Percentiles rank a stretch among this genome's conserved stretches.
Conservation (phyloP, 2,329 filamentous ascomycete species). For the Dothiorella sarmentorum region DNA sequence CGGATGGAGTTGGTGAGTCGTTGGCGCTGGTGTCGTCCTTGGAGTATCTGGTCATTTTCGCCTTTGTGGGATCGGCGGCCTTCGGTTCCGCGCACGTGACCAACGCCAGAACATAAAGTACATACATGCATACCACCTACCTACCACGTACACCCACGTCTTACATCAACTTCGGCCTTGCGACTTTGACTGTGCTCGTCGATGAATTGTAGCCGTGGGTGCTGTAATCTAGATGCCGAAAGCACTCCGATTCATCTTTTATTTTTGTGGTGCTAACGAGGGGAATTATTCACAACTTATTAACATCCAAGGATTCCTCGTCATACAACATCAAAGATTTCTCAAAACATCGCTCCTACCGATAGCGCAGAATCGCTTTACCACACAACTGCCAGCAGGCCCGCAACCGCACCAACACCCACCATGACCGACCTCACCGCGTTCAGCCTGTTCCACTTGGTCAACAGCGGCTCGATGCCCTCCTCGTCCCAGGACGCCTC, state of each 20-base stretch:
- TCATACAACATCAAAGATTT: too few relatives aligned
- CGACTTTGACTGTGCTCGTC: too few relatives aligned
- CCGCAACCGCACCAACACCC: not conserved
- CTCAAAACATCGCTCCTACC: not conserved
- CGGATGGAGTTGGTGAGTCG: constrained; percentile 31
- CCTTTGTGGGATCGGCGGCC: constrained; percentile 33
- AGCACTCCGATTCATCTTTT: too few relatives aligned
- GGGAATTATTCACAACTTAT: too few relatives aligned
- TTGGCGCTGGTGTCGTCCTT: constrained; percentile 25
- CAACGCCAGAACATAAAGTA: not conserved
- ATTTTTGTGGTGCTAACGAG: too few relatives aligned
- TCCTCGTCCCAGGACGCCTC: constrained; percentile 14
- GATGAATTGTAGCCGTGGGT: too few relatives aligned
- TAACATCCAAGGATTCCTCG: too few relatives aligned
- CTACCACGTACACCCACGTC: too few relatives aligned
- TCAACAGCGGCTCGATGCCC: constrained; percentile 22
- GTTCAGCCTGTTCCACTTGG: constrained; percentile 26
- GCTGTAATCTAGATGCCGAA: too few relatives aligned
- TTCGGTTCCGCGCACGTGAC: constrained; percentile 11
- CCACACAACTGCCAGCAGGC: constrained; percentile 13
- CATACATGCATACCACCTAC: too few relatives aligned
- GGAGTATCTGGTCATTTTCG: constrained; percentile 28
- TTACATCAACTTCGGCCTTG: too few relatives aligned
- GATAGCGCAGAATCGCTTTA: not conserved
- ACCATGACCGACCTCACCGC: not conserved